A percentile compares a stretch with the other conserved stretches of the same genome.
phyloP scores from a whole-genome alignment of 495 filamentous ascomycete genomes.

The Podospora pseudoanserina region DNA sequence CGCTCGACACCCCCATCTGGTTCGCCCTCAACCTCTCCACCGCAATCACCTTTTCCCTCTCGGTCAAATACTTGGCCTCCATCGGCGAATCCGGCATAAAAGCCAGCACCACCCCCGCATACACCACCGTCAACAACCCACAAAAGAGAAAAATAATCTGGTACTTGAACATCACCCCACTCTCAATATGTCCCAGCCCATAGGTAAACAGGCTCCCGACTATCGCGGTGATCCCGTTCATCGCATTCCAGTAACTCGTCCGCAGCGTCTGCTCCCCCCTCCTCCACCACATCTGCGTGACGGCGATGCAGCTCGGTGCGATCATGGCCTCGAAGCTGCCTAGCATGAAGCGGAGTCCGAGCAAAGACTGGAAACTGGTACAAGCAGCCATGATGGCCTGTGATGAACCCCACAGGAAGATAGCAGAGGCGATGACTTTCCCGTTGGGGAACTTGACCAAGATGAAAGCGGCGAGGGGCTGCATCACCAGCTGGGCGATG shows the following conservation, averaged over 20 bases:
- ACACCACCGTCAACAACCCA: conserved; percentile 43
- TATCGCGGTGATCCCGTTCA: conserved; percentile 49
- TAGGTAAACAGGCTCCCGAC: conserved; percentile 53
- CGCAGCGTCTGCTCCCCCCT: conserved; percentile 50
- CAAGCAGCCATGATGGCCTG: conserved; percentile 40
- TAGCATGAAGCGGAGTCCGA: conserved; percentile 43
- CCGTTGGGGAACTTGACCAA: conserved; percentile 50
- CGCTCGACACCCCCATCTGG: conserved; percentile 45
- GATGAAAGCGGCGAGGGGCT: conserved; percentile 43
- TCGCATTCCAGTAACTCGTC: conserved; percentile 50
- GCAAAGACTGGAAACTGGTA: conserved; percentile 43
- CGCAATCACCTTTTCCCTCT: conserved; percentile 58
- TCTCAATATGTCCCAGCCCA: conserved; percentile 57
- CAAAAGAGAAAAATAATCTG: conserved; percentile 61
- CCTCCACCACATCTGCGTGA: conserved; percentile 57
- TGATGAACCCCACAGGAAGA: conserved; percentile 41
- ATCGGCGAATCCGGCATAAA: conserved; percentile 61
- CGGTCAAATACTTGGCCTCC: conserved; percentile 54
- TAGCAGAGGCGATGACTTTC: conserved; percentile 41
- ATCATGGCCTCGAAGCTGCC: conserved; percentile 44
- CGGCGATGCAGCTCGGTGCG: conserved; percentile 47
- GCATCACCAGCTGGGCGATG: conserved; percentile 45
- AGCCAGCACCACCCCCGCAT: conserved; percentile 33
- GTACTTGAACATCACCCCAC: conserved; percentile 50
- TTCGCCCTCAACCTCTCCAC: conserved; percentile 52